Base-by-base conservation (phyloP, 2,329 filamentous ascomycete genomes). In the Penicillium sp. region DNA sequence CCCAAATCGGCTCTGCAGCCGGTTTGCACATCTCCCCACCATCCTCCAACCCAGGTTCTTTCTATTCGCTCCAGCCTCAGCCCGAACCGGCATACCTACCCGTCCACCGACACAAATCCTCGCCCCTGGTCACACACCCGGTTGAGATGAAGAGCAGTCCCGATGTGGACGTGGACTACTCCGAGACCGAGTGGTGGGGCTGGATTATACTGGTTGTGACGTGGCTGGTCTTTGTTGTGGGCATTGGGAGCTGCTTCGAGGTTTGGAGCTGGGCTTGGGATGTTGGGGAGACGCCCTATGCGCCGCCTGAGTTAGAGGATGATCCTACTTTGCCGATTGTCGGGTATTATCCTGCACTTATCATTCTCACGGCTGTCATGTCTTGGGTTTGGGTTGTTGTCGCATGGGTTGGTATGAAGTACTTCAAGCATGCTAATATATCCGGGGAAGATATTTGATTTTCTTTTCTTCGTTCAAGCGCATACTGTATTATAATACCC, bases 201-300 rank as follows among this genome's bases (percentile, higher is more conserved):
- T 99, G 93, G 91, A 87, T 96, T 8, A 88, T 99, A 46, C 79
- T 99, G 32, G 77, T 89, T 39, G 87, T 90, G 45, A 99, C 95
- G 0, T 99, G 95, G 94, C 77, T 95, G 42, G 91, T 97, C 27
- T 97, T 99, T 71, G 91, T 97, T 21, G 85, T 94, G 0, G 94
- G 94, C 32, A 97, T 99, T 89, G 94, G 94, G 50, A 96, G 90
- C 48, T 97, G 91, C 72, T 82, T 97, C 44, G 93, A 89, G 23
- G 86, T 97, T 23, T 99, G 94, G 94, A 94, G 87, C 73, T 99
- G 94, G 94, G 94, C 94, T 3, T 99, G 94, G 94, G 93, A 97
- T 77, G 93, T 97, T 2, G 93, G 93, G 44, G 91, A 93, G 72
- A 97, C 91, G 34, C 93, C 93, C 0, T 96, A 96, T 74, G 93